These are phyloP conservation scores for Viridothelium virens DNA, from an alignment of 495 filamentous ascomycete species.

Conservation along the genomic window DNA sequence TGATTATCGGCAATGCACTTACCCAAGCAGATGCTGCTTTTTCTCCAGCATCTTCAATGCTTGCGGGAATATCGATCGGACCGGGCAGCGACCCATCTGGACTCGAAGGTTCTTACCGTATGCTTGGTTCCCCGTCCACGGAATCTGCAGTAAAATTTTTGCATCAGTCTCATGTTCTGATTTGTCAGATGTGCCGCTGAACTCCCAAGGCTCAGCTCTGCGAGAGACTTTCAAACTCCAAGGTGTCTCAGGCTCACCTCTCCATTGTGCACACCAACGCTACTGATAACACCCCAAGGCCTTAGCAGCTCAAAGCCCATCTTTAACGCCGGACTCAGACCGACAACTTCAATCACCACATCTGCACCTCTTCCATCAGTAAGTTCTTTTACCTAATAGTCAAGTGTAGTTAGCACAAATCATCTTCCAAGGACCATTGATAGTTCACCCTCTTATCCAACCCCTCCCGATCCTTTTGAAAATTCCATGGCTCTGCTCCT, in stretches of 20 bases:
- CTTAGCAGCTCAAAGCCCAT: slow-evolving; percentile 79
- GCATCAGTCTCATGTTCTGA: neutral
- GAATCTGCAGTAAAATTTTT: slow-evolving; percentile 49
- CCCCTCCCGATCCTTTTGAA: slow-evolving; percentile 57
- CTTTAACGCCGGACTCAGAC: slow-evolving; percentile 69
- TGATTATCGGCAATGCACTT: slow-evolving; percentile 33
- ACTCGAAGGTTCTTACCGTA: slow-evolving; percentile 85
- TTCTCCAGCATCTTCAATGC: slow-evolving; percentile 70
- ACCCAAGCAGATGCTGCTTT: slow-evolving; percentile 78
- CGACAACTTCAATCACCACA: slow-evolving; percentile 87
- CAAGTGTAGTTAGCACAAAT: neutral
- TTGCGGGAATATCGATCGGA: slow-evolving; percentile 71
- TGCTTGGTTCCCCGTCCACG: slow-evolving; percentile 73
- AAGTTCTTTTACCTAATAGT: slow-evolving; percentile 53
- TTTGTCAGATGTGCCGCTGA: no score
- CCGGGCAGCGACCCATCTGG: slow-evolving; percentile 94
- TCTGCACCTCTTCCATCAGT: slow-evolving; percentile 84
- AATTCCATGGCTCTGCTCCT: slow-evolving; percentile 84
- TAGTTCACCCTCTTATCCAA: slow-evolving; percentile 47
- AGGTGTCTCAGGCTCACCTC: slow-evolving; percentile 47
- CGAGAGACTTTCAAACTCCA: neutral
- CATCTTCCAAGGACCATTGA: neutral
- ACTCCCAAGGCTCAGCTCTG: no score
- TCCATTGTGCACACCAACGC: slow-evolving; percentile 87
- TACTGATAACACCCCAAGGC: slow-evolving; percentile 80